A percentile compares a stretch with the other conserved stretches of the same genome.
Conservation (phyloP, 2,329 filamentous ascomycete species). For the Sporothrix euskadiensis region DNA sequence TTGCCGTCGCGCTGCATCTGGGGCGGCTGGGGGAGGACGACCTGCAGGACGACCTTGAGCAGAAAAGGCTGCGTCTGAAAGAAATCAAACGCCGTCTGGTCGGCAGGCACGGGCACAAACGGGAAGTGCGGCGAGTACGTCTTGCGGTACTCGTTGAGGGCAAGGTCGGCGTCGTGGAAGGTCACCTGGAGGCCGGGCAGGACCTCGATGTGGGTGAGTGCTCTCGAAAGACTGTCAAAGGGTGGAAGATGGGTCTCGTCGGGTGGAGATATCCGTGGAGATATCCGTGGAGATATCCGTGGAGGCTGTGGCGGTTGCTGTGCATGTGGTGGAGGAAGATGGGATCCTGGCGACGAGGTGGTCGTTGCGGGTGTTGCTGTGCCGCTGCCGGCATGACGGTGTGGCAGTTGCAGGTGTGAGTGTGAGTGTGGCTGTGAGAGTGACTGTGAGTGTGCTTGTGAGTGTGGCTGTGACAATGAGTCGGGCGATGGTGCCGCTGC, state of each 20-base stretch:
- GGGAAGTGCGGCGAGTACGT: constrained; percentile 43
- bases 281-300: neutral
- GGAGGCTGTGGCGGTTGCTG: neutral
- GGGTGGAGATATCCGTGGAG: neutral
- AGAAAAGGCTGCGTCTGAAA: constrained; percentile 40
- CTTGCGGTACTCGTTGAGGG: constrained; percentile 41
- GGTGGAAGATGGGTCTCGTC: neutral
- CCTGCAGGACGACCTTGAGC: constrained; percentile 44
- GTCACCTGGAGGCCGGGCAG: constrained; percentile 43
- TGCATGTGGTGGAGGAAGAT: neutral
- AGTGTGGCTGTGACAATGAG: neutral
- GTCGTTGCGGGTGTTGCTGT: neutral
- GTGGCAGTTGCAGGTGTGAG: neutral
- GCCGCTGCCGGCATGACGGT: neutral
- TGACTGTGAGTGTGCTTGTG: neutral
- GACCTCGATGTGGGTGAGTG: constrained; percentile 36
- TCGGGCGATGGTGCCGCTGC: constrained; percentile 10
- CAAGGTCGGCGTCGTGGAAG: constrained; percentile 39
- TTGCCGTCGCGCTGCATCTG: constrained; percentile 40
- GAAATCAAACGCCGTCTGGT: constrained; percentile 38
- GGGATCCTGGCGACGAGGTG: neutral
- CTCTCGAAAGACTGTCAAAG: neutral
- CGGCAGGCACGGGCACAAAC: constrained; percentile 41
- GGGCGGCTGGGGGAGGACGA: constrained; percentile 39
- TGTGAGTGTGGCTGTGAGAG: neutral